Evolutionary conservation across 2,329 filamentous ascomycete species (phyloP), one percentile per base, ranked within the genome.

Genomic region (Venturia aucupariae): DNA sequence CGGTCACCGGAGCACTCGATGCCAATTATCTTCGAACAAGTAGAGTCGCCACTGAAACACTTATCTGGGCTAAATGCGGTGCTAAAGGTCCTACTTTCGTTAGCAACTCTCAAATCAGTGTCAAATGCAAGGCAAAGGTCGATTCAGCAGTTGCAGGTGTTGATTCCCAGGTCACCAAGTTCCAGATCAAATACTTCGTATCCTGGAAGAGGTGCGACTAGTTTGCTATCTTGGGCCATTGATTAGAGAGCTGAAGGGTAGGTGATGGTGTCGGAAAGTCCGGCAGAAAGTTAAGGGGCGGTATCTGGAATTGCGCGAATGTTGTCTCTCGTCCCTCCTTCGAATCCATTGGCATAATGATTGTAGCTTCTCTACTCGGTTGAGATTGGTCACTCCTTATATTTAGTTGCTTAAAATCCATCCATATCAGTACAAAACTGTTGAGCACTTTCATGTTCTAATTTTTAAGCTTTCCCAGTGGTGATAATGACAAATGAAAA

Each of bases 81-180:
- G 68, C 66, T 15, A 66, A 62, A 10, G 67, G 67, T 24, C 65
- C 67, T 10, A 60, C 68, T 13, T 67, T 69, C 64, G 66, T 68
- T 63, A 61, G 68, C 41, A 68, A 68, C 24, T 60, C 64, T 24
- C 66, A 68, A 55, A 65, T 66, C 24, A 62, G 66, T 39, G 60
- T 68, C 24, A 67, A 60, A 17, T 68, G 68, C 61, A 67, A 44
- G 10, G 30, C 35, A 4, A 57, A 68, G 32, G 61, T 66, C 39
- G 60, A 64, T 11, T 38, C 38, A 48, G 60, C 30, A 19, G 19
- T 65, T 38, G 62, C 68, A 41, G 65, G 65, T 38, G 66, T 69
- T 54, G 67, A 69, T 67, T 67, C 64, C 11, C 66, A 68, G 60
- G 68, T 68, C 42, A 68, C 68, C 1, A 69, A 68, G 60, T 68